Conservation (phyloP, 1,284 basidiomycete genomes). For the Psilocybe mexicana region DNA sequence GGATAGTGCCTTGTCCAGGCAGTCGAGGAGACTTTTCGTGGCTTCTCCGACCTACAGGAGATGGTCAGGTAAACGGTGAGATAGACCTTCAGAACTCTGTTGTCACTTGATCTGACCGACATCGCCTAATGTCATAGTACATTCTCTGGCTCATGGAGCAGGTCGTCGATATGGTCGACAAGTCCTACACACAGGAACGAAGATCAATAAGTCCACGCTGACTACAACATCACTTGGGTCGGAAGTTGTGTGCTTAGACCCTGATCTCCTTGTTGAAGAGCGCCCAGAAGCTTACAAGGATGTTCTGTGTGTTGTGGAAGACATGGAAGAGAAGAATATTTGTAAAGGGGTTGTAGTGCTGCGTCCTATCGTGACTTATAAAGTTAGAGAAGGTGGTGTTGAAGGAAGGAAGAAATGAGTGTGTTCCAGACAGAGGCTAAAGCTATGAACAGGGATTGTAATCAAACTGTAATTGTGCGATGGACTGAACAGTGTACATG, state of each 20-base stretch:
- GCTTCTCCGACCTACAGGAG: constrained; percentile 35
- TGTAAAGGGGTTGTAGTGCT: constrained; percentile 31
- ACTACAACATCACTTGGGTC: constrained; percentile 36
- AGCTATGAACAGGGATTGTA: no score
- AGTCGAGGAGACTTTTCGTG: constrained; percentile 39
- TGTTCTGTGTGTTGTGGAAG: constrained; percentile 34
- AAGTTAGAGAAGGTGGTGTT: constrained; percentile 27
- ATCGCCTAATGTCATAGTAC: constrained; percentile 20
- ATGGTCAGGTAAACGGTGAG: constrained; percentile 36
- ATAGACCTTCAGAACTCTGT: background rate
- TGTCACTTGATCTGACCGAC: background rate
- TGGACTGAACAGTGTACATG: no score
- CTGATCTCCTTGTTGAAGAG: constrained; percentile 38
- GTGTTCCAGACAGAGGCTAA: no score
- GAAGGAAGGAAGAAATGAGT: constrained; percentile 5
- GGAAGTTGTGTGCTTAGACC: constrained; percentile 36
- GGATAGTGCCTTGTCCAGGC: constrained; percentile 37
- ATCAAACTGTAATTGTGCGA: no score
- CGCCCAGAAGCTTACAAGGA: constrained; percentile 42
- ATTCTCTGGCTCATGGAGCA: constrained; percentile 40
- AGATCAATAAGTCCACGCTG: constrained; percentile 30
- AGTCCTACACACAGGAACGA: constrained; percentile 30
- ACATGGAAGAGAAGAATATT: constrained; percentile 32
- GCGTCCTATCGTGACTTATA: constrained; percentile 35
- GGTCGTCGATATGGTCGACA: constrained; percentile 36